A percentile compares a stretch with the other conserved stretches of the same genome.
These are phyloP conservation scores for Cercospora zeae-maydis DNA, from an alignment of 2,329 filamentous ascomycete genomes.

Conservation along the genomic window DNA sequence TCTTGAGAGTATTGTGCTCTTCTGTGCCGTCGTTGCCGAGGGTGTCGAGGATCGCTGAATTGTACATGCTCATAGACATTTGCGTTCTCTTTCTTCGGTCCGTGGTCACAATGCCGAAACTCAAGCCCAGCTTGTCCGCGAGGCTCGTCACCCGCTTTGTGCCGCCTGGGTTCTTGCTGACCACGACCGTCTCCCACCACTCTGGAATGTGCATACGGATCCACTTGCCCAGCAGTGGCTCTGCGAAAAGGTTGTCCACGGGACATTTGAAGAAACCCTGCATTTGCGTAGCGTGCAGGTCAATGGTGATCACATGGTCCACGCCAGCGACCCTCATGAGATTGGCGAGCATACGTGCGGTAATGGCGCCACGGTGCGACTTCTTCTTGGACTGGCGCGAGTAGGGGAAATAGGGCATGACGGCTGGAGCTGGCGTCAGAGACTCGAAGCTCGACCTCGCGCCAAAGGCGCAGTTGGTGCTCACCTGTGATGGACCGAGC, in stretches of 20 bases:
- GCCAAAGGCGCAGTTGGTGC: conserved; percentile 29
- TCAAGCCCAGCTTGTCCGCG: conserved; percentile 92
- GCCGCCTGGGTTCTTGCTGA: conserved; percentile 96
- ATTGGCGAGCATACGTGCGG: conserved; percentile 94
- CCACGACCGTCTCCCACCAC: conserved; percentile 90
- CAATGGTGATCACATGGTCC: conserved; percentile 95
- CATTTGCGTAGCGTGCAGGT: conserved; percentile 92
- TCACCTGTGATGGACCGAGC: conserved; percentile 93
- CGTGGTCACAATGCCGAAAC: conserved; percentile 93
- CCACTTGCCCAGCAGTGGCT: conserved; percentile 93
- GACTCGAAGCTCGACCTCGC: background rate
- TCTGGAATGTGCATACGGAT: conserved; percentile 81
- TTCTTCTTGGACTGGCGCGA: conserved; percentile 99
- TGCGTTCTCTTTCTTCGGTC: conserved; percentile 57
- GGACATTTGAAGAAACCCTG: conserved; percentile 98
- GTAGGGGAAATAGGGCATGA: conserved; percentile 96
- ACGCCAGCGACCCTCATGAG: conserved; percentile 89
- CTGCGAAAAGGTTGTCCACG: conserved; percentile 94
- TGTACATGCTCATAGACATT: conserved; percentile 60
- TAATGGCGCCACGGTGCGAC: conserved; percentile 91
- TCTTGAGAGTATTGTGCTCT: conserved; percentile 28
- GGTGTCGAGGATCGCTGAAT: conserved; percentile 68
- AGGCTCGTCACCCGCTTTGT: conserved; percentile 96
- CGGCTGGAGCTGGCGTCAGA: conserved; percentile 52
- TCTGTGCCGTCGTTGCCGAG: conserved; percentile 43